Percentiles rank a stretch among this genome's conserved stretches.
Evolutionary conservation across 2,329 filamentous ascomycete species (phyloP).

Genomic region (Pseudogymnoascus sp.): DNA sequence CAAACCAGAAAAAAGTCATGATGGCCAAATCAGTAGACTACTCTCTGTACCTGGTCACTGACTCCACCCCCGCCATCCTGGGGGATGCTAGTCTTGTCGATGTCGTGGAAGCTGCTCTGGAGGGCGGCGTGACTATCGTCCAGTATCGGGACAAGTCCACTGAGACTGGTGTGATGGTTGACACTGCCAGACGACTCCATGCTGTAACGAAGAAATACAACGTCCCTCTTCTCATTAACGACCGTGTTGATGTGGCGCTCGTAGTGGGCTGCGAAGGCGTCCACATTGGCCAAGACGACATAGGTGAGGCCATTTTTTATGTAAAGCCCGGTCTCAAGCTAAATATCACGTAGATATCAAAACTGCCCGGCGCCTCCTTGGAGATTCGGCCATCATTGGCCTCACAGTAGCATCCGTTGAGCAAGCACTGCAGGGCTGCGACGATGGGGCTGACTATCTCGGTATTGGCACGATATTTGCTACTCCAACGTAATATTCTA

Average conservation of each 20-base stretch:
- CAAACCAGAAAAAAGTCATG: constrained; percentile 20
- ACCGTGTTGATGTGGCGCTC: constrained; percentile 80
- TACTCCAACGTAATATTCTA: constrained; percentile 56
- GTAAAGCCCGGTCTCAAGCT: constrained; percentile 4
- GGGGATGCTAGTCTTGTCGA: constrained; percentile 58
- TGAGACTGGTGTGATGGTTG: constrained; percentile 62
- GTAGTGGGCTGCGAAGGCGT: constrained; percentile 84
- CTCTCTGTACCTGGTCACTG: constrained; percentile 82
- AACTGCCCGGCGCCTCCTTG: constrained; percentile 64
- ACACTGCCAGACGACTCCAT: constrained; percentile 64
- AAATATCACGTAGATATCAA: constrained; percentile 39
- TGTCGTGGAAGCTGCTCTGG: constrained; percentile 67
- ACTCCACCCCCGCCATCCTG: constrained; percentile 80
- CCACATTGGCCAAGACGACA: constrained; percentile 91
- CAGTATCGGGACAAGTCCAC: constrained; percentile 86
- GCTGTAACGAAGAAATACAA: constrained; percentile 54
- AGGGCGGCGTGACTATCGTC: constrained; percentile 75
- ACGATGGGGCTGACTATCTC: constrained; percentile 77
- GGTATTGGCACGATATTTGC: constrained; percentile 86
- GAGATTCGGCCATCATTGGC: constrained; percentile 72
- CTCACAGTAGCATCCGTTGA: constrained; percentile 69
- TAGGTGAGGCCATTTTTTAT: constrained; percentile 44
- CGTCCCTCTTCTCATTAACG: constrained; percentile 85
- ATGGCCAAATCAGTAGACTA: constrained; percentile 52
- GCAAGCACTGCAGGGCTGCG: constrained; percentile 64